These are phyloP conservation scores for Lippia alba DNA, from an alignment of 305 asterid species.

Conservation along the genomic window DNA sequence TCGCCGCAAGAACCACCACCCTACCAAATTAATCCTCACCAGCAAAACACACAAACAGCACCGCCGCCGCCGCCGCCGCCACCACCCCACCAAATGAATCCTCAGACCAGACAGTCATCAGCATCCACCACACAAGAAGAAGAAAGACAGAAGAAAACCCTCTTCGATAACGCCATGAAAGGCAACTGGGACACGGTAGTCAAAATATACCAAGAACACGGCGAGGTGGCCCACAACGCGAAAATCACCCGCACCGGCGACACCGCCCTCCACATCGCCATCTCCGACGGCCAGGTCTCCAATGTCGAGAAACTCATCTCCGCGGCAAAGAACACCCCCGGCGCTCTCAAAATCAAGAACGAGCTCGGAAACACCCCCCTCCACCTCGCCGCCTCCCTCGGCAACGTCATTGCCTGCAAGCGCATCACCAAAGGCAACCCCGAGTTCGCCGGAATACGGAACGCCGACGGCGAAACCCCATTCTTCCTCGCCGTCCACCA, in stretches of 20 bases:
- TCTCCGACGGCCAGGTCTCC: conserved; percentile 22
- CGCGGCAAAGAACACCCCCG: background rate
- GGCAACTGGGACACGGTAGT: conserved; percentile 14
- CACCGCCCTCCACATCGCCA: conserved; percentile 37
- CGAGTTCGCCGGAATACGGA: conserved; percentile 27
- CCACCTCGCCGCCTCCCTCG: conserved; percentile 36
- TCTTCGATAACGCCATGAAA: conserved; percentile 31
- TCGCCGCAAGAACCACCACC: too few species aligned
- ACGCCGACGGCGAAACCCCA: conserved; percentile 29
- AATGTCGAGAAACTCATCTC: conserved; percentile 9
- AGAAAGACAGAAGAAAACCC: too few species aligned
- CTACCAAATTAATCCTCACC: too few species aligned
- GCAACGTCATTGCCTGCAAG: conserved; percentile 18
- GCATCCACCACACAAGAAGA: too few species aligned
- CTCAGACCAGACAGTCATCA: too few species aligned
- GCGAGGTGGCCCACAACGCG: background rate
- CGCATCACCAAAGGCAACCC: background rate
- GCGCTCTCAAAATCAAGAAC: background rate
- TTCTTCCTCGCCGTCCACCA: conserved; percentile 35
- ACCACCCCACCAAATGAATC: too few species aligned
- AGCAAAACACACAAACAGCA: too few species aligned
- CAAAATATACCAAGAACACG: background rate
- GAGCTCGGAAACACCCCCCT: conserved; percentile 39
- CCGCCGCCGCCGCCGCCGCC: too few species aligned
- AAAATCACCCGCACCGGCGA: conserved; percentile 32